Evolutionary conservation across 2,329 filamentous ascomycete species (phyloP).

Genomic region (Grosmannia penicillata): DNA sequence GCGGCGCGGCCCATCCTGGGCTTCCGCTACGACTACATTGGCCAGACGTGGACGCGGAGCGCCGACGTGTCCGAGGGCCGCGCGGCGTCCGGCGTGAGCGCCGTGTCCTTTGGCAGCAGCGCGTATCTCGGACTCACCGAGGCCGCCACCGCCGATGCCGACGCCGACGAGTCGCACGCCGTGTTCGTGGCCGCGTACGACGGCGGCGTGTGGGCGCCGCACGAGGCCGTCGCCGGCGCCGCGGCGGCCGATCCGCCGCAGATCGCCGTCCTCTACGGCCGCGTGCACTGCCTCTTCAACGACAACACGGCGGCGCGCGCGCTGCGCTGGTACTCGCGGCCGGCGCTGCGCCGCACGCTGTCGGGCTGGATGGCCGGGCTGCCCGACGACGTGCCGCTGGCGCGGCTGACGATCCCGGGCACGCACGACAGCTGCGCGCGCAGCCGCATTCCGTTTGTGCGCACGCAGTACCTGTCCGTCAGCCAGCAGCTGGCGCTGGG

Average conservation of each 20-base stretch:
- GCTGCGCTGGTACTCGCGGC: slow-evolving; percentile 20
- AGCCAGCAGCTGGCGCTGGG: slow-evolving; percentile 53
- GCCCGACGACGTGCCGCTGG: slow-evolving; percentile 40
- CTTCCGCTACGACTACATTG: slow-evolving; percentile 16
- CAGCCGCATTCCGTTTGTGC: slow-evolving; percentile 42
- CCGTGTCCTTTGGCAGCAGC: slow-evolving; percentile 18
- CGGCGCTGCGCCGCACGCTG: slow-evolving; percentile 20
- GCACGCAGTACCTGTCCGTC: slow-evolving; percentile 52
- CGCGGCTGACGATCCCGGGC: slow-evolving; percentile 53
- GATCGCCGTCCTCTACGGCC: slow-evolving; percentile 16
- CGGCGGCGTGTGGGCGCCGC: slow-evolving; percentile 11
- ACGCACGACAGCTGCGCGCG: slow-evolving; percentile 51
- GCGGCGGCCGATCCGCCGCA: slow-evolving; percentile 14
- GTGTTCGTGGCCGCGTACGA: slow-evolving; percentile 12
- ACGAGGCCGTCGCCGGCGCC: slow-evolving; percentile 10
- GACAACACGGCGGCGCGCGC: slow-evolving; percentile 15
- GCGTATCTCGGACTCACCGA: slow-evolving; percentile 17
- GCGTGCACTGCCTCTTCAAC: slow-evolving; percentile 19
- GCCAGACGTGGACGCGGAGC: slow-evolving; percentile 15
- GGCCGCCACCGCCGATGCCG: slow-evolving; percentile 10
- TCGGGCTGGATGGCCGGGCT: slow-evolving; percentile 49
- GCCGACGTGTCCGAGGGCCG: slow-evolving; percentile 19
- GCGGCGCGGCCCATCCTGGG: slow-evolving; percentile 15
- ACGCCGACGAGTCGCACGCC: slow-evolving; percentile 9
- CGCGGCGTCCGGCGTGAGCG: slow-evolving; percentile 18